Percentiles rank a stretch among this genome's conserved stretches.
Conservation (phyloP, 768 basidiomycete genomes). For the Phlegmacium glaucopus region DNA sequence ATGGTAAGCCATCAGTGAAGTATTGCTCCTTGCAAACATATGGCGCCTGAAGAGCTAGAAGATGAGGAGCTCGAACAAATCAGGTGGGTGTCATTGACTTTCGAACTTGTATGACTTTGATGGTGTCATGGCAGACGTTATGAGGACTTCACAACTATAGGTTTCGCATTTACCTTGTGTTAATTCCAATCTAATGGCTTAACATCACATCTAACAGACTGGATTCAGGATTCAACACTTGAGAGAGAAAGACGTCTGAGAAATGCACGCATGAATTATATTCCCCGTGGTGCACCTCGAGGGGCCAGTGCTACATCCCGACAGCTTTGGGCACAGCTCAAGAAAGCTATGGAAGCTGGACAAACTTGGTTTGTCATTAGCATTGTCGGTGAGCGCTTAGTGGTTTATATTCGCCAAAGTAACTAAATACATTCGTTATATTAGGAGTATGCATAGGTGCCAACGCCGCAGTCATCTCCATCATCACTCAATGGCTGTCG, state of each 20-base stretch:
- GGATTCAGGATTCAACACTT: conserved; percentile 93
- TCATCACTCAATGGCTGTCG: conserved; percentile 94
- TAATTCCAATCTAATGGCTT: conserved; percentile 7
- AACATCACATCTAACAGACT: conserved; percentile 52
- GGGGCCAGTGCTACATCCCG: conserved; percentile 48
- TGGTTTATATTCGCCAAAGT: background rate
- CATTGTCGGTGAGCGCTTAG: conserved; percentile 69
- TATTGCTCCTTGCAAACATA: background rate
- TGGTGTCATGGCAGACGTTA: conserved; percentile 58
- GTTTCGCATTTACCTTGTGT: conserved; percentile 34
- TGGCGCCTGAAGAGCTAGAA: conserved; percentile 49
- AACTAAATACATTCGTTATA: background rate
- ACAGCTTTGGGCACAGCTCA: conserved; percentile 58
- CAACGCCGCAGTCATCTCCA: conserved; percentile 93
- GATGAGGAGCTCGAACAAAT: conserved; percentile 69
- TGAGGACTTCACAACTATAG: conserved; percentile 94
- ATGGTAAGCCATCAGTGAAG: background rate
- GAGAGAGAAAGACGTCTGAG: conserved; percentile 80
- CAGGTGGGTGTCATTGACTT: conserved; percentile 36
- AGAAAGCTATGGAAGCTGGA: conserved; percentile 60
- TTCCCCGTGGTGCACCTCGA: conserved; percentile 40
- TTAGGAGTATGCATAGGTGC: conserved; percentile 87
- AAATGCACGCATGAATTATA: conserved; percentile 45
- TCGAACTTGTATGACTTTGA: conserved; percentile 9
- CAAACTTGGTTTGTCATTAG: conserved; percentile 93